Percentiles rank a stretch among this genome's conserved stretches.
phyloP scores from a whole-genome alignment of 1,284 basidiomycete genomes.

The Fomitopsis palustris region DNA sequence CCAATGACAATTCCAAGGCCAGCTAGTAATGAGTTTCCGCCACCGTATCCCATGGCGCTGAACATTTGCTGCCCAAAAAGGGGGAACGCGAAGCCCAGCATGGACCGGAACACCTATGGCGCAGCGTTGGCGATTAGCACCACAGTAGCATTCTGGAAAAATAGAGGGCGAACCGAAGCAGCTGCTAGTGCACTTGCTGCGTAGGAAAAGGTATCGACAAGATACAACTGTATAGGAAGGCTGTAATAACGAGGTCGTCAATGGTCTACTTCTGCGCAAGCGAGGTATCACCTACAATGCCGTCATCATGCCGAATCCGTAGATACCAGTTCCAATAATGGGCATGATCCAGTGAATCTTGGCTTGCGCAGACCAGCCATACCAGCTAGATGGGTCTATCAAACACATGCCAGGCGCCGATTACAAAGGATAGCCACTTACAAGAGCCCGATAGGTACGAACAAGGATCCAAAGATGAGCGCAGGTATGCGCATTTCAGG shows the following conservation, averaged over 20 bases:
- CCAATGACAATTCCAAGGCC: slow-evolving; percentile 40
- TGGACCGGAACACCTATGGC: slow-evolving; percentile 58
- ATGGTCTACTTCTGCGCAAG: slow-evolving; percentile 12
- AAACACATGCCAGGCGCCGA: background rate
- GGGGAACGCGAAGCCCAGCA: slow-evolving; percentile 71
- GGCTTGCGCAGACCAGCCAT: slow-evolving; percentile 66
- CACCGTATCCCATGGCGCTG: slow-evolving; percentile 54
- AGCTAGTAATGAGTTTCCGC: slow-evolving; percentile 62
- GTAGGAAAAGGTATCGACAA: slow-evolving; percentile 68
- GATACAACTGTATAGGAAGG: slow-evolving; percentile 66
- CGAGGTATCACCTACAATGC: slow-evolving; percentile 38
- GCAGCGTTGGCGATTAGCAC: background rate
- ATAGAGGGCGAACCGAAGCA: slow-evolving; percentile 42
- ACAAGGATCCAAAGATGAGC: slow-evolving; percentile 64
- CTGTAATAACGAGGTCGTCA: slow-evolving; percentile 31
- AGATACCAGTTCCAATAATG: slow-evolving; percentile 57
- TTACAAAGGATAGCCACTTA: slow-evolving; percentile 31
- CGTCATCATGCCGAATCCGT: slow-evolving; percentile 54
- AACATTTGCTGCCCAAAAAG: slow-evolving; percentile 72
- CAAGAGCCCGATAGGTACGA: slow-evolving; percentile 72
- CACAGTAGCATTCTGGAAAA: background rate
- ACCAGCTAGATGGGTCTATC: slow-evolving; percentile 43
- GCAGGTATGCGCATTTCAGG: slow-evolving; percentile 72
- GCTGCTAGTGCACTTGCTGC: slow-evolving; percentile 68
- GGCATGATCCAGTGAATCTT: slow-evolving; percentile 67